A percentile compares a stretch with the other conserved stretches of the same genome.
phyloP scores from a whole-genome alignment of 139 green algal genomes.

The Desmodesmus armatus region DNA sequence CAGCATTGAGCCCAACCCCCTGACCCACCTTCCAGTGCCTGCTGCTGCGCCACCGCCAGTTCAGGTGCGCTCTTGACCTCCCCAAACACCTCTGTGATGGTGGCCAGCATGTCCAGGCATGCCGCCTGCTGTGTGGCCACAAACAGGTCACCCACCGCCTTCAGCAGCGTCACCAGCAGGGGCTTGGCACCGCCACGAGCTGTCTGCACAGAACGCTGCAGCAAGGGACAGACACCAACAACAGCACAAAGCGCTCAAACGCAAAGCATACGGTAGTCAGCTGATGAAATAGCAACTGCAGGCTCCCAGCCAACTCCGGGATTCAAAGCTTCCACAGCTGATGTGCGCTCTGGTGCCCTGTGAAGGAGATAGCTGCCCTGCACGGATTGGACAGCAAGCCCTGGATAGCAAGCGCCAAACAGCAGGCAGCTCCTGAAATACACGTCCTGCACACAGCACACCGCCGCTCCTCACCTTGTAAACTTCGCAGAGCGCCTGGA shows the following conservation, averaged over 20 bases:
- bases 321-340: too few species aligned
- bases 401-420: neutral
- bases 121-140: constrained; percentile 41
- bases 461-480: constrained; percentile 50
- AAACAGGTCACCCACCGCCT: constrained; percentile 50
- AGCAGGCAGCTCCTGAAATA: neutral
- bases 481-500: constrained; percentile 65
- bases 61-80: constrained; percentile 53
- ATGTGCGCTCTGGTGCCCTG: too few species aligned
- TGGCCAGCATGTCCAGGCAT: constrained; percentile 60
- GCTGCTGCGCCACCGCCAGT: constrained; percentile 46
- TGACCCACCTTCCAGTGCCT: constrained; percentile 38
- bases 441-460: neutral
- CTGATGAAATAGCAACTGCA: neutral
- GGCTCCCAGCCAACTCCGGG: neutral
- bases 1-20: neutral
- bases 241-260: neutral
- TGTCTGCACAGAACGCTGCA: constrained; percentile 51
- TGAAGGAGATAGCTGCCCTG: too few species aligned
- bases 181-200: constrained; percentile 39
- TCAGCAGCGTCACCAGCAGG: constrained; percentile 67
- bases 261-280: neutral
- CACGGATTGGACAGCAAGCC: neutral
- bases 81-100: constrained; percentile 66
- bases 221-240: neutral